Evolutionary conservation across 176 grass and related monocot species (phyloP), one percentile per base, ranked within the genome.

Genomic region (Zizania latifolia): DNA sequence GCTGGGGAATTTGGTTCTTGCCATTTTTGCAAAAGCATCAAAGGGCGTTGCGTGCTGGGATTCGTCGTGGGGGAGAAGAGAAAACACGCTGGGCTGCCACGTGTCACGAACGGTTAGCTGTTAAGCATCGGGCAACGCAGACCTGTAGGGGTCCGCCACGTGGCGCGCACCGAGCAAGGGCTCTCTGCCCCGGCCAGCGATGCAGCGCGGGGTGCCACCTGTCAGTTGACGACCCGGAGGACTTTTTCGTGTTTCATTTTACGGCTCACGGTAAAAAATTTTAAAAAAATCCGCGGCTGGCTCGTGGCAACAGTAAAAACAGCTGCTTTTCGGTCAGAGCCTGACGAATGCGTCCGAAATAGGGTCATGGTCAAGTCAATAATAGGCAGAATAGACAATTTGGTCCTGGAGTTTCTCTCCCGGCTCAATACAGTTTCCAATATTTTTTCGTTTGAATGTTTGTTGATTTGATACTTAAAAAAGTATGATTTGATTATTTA

Each of bases 321-420:
- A n/a, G n/a, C 3, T 4, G 48, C 56, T 9, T 1, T 26, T 43
- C 14, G 31, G 35, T 72, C 50, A 56, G 54, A 26, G 37, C 1
- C 53, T 59, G 65, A 33, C 16, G 46, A 19, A 6, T 38, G 41
- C 41, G 32, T 10, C 16, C 56, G 43, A 48, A 48, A 48, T 53
- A n/a, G 48, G 22, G 48, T 34, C 33, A 53, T 14, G 63, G 64
- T 51, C 81, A 62, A 21, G 68, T 45, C 83, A 79, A 73, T 79
- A 59, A 84, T 72, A 53, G n/a, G n/a, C n/a, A n/a, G n/a, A n/a
- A n/a, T n/a, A n/a, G n/a, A n/a, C n/a, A n/a, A n/a, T n/a, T n/a
- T n/a, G n/a, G n/a, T n/a, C n/a, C n/a, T n/a, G n/a, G n/a, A n/a
- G n/a, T n/a, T n/a, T n/a, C n/a, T n/a, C n/a, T n/a, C n/a, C n/a